phyloP scores from a whole-genome alignment of 2,329 filamentous ascomycete species.

The Coniella vitis region DNA sequence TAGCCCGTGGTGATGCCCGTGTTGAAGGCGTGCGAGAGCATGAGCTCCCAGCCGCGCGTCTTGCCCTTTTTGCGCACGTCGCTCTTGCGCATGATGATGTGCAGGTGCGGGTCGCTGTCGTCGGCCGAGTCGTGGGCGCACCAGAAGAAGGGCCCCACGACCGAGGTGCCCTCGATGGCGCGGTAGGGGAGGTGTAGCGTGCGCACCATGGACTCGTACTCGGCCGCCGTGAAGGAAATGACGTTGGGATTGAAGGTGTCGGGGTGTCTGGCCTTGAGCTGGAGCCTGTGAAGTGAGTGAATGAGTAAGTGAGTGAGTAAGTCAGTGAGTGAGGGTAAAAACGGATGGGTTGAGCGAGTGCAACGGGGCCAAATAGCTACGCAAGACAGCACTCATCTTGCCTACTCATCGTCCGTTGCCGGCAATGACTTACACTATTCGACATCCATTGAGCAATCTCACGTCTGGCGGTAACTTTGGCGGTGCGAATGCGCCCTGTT shows the following conservation, averaged over 20 bases:
- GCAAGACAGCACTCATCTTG: neutral
- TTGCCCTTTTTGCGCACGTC: conserved; percentile 58
- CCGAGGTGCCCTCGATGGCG: conserved; percentile 50
- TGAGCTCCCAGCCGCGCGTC: conserved; percentile 59
- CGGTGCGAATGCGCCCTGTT: conserved; percentile 46
- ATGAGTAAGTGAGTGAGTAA: neutral
- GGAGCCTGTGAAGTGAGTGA: conserved; percentile 34
- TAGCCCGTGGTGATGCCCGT: conserved; percentile 52
- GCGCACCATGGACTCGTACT: conserved; percentile 51
- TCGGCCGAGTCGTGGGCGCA: conserved; percentile 49
- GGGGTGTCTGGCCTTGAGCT: conserved; percentile 47
- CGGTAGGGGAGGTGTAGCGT: conserved; percentile 47
- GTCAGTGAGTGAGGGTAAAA: neutral
- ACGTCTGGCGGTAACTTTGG: conserved; percentile 36
- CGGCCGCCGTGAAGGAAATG: conserved; percentile 43
- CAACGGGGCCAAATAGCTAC: too few relatives aligned
- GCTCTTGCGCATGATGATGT: conserved; percentile 59
- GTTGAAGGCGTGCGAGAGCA: conserved; percentile 51
- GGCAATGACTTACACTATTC: conserved; percentile 42
- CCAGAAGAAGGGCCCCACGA: conserved; percentile 61
- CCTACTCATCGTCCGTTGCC: neutral
- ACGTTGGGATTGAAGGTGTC: conserved; percentile 52
- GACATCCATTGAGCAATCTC: conserved; percentile 42
- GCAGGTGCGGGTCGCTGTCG: conserved; percentile 45
- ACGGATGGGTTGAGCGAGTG: neutral